Evolutionary conservation across 1,284 basidiomycete genomes (phyloP).

Genomic region (Cystobasidium pallidum): DNA sequence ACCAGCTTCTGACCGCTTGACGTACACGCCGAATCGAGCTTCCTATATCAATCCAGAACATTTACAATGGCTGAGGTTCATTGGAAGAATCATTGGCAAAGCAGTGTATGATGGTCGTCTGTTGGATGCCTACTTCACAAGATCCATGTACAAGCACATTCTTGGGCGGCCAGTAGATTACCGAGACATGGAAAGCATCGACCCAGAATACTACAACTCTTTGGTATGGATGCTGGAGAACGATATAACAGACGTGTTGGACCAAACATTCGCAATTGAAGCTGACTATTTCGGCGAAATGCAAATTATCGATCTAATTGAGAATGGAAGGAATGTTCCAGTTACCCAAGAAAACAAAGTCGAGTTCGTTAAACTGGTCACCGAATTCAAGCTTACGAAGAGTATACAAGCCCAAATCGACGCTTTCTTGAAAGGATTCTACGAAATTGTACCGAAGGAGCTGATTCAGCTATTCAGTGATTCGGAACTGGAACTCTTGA

Average conservation of each 20-base stretch:
- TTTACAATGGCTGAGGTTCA: conserved; percentile 97
- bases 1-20: conserved; percentile 74
- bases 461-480: conserved; percentile 84
- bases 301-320: conserved; percentile 81
- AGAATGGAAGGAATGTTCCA: conserved; percentile 74
- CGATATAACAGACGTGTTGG: conserved; percentile 74
- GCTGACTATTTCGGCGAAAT: conserved; percentile 91
- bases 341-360: conserved; percentile 95
- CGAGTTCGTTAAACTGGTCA: conserved; percentile 91
- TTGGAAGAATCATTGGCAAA: conserved; percentile 95
- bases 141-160: conserved; percentile 90
- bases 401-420: conserved; percentile 93
- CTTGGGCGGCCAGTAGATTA: conserved; percentile 90
- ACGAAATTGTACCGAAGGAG: conserved; percentile 91
- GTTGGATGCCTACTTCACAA: conserved; percentile 96
- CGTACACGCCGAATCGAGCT: conserved; percentile 95
- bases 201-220: conserved; percentile 94
- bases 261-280: conserved; percentile 86
- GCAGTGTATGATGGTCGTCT: conserved; percentile 93
- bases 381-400: conserved; percentile 87
- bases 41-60: conserved; percentile 85
- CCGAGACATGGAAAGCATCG: conserved; percentile 91
- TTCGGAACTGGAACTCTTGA: conserved; percentile 81
- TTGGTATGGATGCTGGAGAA: conserved; percentile 89
- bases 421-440: conserved; percentile 85